Evolutionary conservation across 1,139 yeast genomes (phyloP).

Genomic region (Kluyveromyces marxianus): DNA sequence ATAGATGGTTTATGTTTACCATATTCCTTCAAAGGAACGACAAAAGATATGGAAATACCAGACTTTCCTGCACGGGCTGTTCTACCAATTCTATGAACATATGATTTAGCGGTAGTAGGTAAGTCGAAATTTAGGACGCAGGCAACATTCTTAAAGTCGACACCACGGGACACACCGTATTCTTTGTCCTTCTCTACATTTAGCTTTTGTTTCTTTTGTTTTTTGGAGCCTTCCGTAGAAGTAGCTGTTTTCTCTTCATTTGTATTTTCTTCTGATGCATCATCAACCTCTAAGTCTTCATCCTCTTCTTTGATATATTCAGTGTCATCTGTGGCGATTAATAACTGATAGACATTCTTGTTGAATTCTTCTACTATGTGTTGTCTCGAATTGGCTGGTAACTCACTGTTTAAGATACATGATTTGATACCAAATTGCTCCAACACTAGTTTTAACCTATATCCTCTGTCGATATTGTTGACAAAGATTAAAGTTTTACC

Average conservation of each 20-base stretch:
- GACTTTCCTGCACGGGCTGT: conserved; percentile 97
- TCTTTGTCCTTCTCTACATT: conserved; percentile 53
- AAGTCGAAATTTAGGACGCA: conserved; percentile 94
- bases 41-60: conserved; percentile 92
- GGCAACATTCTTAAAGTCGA: conserved; percentile 92
- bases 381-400: conserved; percentile 86
- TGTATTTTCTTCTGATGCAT: conserved; percentile 20
- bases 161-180: conserved; percentile 94
- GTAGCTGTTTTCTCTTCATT: conserved; percentile 15
- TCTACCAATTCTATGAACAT: conserved; percentile 92
- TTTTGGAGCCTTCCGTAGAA: conserved; percentile 12
- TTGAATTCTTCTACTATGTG: conserved; percentile 95
- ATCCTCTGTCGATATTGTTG: conserved; percentile 91
- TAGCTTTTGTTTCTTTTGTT: conserved; percentile 29
- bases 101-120: conserved; percentile 83
- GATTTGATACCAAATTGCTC: conserved; percentile 92
- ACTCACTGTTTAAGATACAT: conserved; percentile 84
- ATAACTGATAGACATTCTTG: conserved; percentile 74
- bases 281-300: conserved; percentile 34
- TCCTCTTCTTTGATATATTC: conserved; percentile 51
- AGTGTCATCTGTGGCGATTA: conserved; percentile 94
- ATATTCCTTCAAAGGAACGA: conserved; percentile 72
- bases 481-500: conserved; percentile 91
- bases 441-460: conserved; percentile 78
- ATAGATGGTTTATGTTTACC: conserved; percentile 86